These are phyloP conservation scores for Globisporangium radiosum DNA, from an alignment of 352 stramenopile species.

Conservation along the genomic window DNA sequence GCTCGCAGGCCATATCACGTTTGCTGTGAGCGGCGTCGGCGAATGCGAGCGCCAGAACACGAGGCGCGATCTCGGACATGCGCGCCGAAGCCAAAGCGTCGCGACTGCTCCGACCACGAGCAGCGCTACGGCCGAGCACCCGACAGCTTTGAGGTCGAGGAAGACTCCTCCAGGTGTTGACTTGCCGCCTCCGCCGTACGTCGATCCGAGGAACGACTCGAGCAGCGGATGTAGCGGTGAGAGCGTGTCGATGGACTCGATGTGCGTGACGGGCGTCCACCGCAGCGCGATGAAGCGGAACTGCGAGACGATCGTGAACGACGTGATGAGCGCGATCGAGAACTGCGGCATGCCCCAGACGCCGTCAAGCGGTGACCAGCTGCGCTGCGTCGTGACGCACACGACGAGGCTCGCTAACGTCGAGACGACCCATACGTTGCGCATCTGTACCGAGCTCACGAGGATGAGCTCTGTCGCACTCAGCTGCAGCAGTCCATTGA, in stretches of 20 bases:
- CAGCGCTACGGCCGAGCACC: background rate
- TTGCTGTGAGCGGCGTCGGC: background rate
- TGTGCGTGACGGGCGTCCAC: background rate
- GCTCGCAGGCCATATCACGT: background rate
- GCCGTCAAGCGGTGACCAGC: constrained; percentile 11
- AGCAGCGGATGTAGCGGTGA: constrained; percentile 2
- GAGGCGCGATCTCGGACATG: background rate
- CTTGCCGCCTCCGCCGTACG: background rate
- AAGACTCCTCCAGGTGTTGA: constrained; percentile 2
- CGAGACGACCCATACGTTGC: constrained; percentile 15
- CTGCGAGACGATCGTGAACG: constrained; percentile 11
- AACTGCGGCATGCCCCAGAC: constrained; percentile 19
- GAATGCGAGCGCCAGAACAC: constrained; percentile 9
- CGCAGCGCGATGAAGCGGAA: constrained; percentile 8
- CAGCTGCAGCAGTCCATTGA: constrained; percentile 16
- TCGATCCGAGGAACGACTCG: constrained; percentile 1
- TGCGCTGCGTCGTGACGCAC: constrained; percentile 3
- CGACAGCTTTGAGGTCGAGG: constrained; percentile 8
- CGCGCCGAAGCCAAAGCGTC: background rate
- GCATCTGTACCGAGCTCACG: constrained; percentile 7
- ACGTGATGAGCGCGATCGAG: constrained; percentile 17
- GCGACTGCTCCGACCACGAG: background rate
- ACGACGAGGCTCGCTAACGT: constrained; percentile 10
- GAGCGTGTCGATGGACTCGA: background rate
- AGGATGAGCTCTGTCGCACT: constrained; percentile 12